phyloP scores from a whole-genome alignment of 2,329 filamentous ascomycete genomes.

The Didymella lethalis region DNA sequence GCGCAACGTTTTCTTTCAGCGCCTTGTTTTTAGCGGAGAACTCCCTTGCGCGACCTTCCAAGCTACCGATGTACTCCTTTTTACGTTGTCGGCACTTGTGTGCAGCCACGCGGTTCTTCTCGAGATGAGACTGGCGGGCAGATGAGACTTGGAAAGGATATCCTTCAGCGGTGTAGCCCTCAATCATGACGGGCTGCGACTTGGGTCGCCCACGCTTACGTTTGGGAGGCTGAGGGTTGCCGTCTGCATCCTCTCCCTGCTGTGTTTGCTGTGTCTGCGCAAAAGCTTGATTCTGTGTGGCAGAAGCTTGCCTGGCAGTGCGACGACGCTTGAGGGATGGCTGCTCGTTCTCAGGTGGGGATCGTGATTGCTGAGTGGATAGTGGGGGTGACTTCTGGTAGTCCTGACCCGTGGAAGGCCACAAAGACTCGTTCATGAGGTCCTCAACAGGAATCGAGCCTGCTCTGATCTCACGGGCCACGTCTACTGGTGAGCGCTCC shows the following conservation, averaged over 20 bases:
- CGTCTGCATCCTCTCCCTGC: slow-evolving; percentile 22
- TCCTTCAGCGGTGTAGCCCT: slow-evolving; percentile 44
- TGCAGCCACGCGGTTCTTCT: slow-evolving; percentile 75
- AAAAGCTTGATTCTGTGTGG: slow-evolving; percentile 20
- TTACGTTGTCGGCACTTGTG: slow-evolving; percentile 78
- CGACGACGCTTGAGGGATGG: slow-evolving; percentile 40
- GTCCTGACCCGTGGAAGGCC: slow-evolving; percentile 22
- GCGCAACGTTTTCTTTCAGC: slow-evolving; percentile 45
- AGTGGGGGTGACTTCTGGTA: slow-evolving; percentile 6
- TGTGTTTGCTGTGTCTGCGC: slow-evolving; percentile 10
- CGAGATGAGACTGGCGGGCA: slow-evolving; percentile 57
- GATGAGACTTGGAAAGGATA: slow-evolving; percentile 47
- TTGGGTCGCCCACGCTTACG: slow-evolving; percentile 50
- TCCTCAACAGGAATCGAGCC: slow-evolving; percentile 42
- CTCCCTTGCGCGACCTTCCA: slow-evolving; percentile 58
- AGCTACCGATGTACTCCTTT: slow-evolving; percentile 63
- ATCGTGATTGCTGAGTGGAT: slow-evolving; percentile 15
- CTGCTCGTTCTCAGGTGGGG: slow-evolving; percentile 18
- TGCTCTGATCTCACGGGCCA: slow-evolving; percentile 23
- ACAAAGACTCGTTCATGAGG: slow-evolving; percentile 40
- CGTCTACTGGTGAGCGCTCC: slow-evolving; percentile 42
- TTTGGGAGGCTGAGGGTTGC: slow-evolving; percentile 42
- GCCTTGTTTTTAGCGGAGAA: slow-evolving; percentile 48
- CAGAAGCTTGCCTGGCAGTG: slow-evolving; percentile 28
- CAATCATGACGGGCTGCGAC: slow-evolving; percentile 43